Evolutionary conservation across 2,329 filamentous ascomycete species (phyloP).

Genomic region (Niveomyces coronatus): DNA sequence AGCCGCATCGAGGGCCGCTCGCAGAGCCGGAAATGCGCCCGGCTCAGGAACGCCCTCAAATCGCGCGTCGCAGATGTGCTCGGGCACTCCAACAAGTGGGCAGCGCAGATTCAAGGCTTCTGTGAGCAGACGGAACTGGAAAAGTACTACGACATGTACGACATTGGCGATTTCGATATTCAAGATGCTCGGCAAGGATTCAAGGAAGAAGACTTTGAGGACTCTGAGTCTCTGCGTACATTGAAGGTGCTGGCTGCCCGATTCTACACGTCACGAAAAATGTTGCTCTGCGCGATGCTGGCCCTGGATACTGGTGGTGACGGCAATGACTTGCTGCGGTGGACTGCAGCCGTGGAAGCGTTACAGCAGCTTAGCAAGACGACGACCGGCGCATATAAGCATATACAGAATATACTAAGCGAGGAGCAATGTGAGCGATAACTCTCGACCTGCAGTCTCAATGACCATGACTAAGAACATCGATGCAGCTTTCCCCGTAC

Average conservation of each 20-base stretch:
- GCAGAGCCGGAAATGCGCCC: slow-evolving; percentile 67
- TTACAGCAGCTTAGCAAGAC: slow-evolving; percentile 55
- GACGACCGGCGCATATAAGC: slow-evolving; percentile 52
- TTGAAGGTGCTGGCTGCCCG: slow-evolving; percentile 75
- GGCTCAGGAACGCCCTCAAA: slow-evolving; percentile 67
- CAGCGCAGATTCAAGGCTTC: slow-evolving; percentile 57
- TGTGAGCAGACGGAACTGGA: slow-evolving; percentile 75
- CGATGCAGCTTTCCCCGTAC: slow-evolving; percentile 38
- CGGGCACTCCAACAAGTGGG: slow-evolving; percentile 60
- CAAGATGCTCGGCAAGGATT: slow-evolving; percentile 58
- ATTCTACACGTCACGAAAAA: slow-evolving; percentile 69
- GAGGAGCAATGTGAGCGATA: slow-evolving; percentile 65
- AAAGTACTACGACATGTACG: slow-evolving; percentile 86
- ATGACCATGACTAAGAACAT: slow-evolving; percentile 4
- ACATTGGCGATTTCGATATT: slow-evolving; percentile 64
- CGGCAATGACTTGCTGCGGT: slow-evolving; percentile 64
- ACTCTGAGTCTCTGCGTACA: slow-evolving; percentile 65
- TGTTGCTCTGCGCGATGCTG: slow-evolving; percentile 80
- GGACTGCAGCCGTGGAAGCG: slow-evolving; percentile 67
- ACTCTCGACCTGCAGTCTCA: neutral
- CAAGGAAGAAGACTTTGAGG: slow-evolving; percentile 59
- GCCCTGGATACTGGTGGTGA: slow-evolving; percentile 76
- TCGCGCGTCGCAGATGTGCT: slow-evolving; percentile 61
- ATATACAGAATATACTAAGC: slow-evolving; percentile 57
- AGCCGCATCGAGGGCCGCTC: slow-evolving; percentile 78